phyloP scores from a whole-genome alignment of 2,329 filamentous ascomycete genomes.

The Orbilia brochopaga region DNA sequence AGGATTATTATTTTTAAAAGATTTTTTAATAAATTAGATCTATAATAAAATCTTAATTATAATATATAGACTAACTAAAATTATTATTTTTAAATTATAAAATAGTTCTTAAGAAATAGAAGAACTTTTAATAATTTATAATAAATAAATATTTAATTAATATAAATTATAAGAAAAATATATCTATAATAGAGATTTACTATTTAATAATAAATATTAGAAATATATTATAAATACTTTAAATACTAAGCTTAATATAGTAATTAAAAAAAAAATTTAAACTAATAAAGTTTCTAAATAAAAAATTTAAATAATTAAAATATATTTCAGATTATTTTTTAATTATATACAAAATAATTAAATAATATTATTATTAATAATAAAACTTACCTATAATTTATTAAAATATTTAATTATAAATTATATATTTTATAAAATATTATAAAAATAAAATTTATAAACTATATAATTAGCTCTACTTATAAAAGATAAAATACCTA shows the following conservation, averaged over 20 bases:
- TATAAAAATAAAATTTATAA: neutral
- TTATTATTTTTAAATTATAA: slow-evolving; percentile 8
- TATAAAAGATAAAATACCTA: neutral
- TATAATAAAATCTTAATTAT: too few species aligned
- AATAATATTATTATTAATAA: neutral
- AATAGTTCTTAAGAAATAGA: neutral
- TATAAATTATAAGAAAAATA: neutral
- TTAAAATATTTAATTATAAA: neutral
- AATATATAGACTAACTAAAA: slow-evolving; percentile 2
- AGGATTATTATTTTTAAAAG: slow-evolving; percentile 4
- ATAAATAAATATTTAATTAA: neutral
- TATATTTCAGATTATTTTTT: neutral
- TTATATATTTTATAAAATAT: neutral
- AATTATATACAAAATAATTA: neutral
- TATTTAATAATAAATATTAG: neutral
- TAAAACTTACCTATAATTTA: neutral
- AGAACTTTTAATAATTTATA: neutral
- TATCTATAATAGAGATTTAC: neutral
- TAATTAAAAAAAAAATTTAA: too few species aligned
- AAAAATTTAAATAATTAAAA: neutral
- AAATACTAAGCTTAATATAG: neutral
- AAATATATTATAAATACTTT: slow-evolving; percentile 16
- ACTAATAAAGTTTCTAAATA: neutral
- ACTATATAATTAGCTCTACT: too few species aligned
- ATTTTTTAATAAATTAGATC: too few species aligned